Base-by-base conservation (phyloP, 192 early-diverging fungal genomes). In the Powellomyces hirtus region DNA sequence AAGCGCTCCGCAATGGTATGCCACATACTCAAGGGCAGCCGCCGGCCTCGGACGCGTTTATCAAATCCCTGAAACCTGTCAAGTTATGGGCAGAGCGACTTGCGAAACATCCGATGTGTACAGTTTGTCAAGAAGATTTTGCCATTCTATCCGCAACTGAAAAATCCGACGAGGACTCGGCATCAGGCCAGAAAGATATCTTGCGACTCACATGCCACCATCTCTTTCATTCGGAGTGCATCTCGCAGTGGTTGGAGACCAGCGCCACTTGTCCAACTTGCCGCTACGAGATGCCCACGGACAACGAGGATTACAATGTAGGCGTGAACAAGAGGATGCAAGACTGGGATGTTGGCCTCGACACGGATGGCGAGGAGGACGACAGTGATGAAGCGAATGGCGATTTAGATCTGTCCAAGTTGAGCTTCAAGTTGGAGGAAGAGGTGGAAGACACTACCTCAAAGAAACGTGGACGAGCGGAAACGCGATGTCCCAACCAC, bases 251-350 rank as follows among this genome's bases (percentile, higher is more conserved):
- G 76, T 52, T 78, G 35, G 62, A 59, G 45, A 71, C 52, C 5
- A 74, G 68, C 46, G 59, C 56, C 29, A 75, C 76, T 13, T 78
- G 76, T 50, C 74, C 74, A 4, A 71, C 74, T 6, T 76, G 74
- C 34, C 68, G 74, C 7, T 76, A 66, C 62, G 74, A 76, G 68
- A 44, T 73, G 20, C 20, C 26, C 36, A 66, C 64, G 51, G 64
- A 66, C 0, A 66, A 66, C 35, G 64, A 66, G 38, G 64, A 66
- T 16, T 66, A 66, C 26, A 66, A 66, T 36, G n/a, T n/a, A 7
- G 64, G 50, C 22, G 55, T 66, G 22, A 18, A 37, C 16, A 20
- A 57, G 38, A 20, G 64, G 27, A 66, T 66, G 64, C 14, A 22
- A 2, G 42, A 11, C 2, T 33, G 62, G 53, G 31, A 33, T 16